phyloP scores from a whole-genome alignment of 495 filamentous ascomycete genomes.

The Daldinia caldariorum region DNA sequence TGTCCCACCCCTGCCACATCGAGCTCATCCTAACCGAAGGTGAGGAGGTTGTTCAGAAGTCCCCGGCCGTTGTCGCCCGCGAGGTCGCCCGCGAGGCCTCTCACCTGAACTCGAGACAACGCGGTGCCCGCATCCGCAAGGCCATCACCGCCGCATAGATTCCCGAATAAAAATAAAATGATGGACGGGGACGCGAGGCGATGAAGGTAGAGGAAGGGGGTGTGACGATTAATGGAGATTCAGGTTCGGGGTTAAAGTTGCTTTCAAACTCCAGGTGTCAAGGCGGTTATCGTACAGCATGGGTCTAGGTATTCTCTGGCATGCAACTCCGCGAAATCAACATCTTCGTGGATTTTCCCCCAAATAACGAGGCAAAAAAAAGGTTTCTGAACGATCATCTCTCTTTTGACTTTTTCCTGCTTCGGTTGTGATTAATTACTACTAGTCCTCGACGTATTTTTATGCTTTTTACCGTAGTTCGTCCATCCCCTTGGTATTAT shows the following conservation, averaged over 20 bases:
- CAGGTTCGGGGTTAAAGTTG: slow-evolving; percentile 46
- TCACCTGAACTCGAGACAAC: slow-evolving; percentile 86
- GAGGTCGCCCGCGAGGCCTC: too few relatives aligned
- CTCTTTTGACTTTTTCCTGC: background rate
- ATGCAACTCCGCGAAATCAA: slow-evolving; percentile 51
- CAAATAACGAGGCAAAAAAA: slow-evolving; percentile 39
- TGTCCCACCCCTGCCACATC: slow-evolving; percentile 99
- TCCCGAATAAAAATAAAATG: background rate
- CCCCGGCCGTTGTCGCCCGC: slow-evolving; percentile 67
- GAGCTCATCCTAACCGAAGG: slow-evolving; percentile 98
- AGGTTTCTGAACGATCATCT: slow-evolving; percentile 36
- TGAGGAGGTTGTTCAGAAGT: slow-evolving; percentile 90
- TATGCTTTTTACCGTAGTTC: background rate
- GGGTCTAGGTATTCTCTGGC: slow-evolving; percentile 51
- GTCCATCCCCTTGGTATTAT: background rate
- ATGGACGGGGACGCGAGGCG: slow-evolving; percentile 9
- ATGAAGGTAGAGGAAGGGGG: slow-evolving; percentile 11
- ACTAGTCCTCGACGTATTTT: background rate
- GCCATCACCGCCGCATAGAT: slow-evolving; percentile 83
- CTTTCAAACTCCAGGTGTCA: slow-evolving; percentile 52
- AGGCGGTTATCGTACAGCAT: slow-evolving; percentile 51
- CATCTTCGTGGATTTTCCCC: slow-evolving; percentile 48
- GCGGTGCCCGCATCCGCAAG: slow-evolving; percentile 76
- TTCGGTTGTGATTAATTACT: background rate
- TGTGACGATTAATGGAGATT: slow-evolving; percentile 44